phyloP scores from a whole-genome alignment of 2,329 filamentous ascomycete genomes.

The Fusarium cicatricum region DNA sequence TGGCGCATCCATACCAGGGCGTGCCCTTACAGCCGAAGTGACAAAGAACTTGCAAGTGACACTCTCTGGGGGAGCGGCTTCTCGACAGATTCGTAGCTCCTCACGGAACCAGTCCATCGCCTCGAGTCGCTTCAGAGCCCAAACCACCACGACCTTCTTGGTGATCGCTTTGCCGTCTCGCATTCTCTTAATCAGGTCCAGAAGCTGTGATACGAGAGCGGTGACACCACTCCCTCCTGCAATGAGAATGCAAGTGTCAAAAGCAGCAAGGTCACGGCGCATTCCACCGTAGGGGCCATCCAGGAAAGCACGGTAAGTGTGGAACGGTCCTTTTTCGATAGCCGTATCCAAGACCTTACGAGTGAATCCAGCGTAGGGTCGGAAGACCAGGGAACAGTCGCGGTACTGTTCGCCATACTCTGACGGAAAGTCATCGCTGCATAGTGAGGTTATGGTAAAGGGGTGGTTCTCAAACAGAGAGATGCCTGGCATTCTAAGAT shows the following conservation, averaged over 20 bases:
- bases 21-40: constrained; percentile 67
- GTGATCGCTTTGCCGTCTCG: constrained; percentile 94
- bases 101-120: constrained; percentile 98
- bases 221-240: constrained; percentile 96
- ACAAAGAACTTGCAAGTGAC: constrained; percentile 96
- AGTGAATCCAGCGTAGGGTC: constrained; percentile 91
- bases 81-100: constrained; percentile 89
- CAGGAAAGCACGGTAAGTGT: constrained; percentile 90
- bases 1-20: constrained; percentile 50
- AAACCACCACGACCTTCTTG: constrained; percentile 89
- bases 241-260: constrained; percentile 92
- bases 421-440: constrained; percentile 91
- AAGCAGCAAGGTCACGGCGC: constrained; percentile 87
- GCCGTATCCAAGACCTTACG: constrained; percentile 83
- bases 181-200: constrained; percentile 97
- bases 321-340: constrained; percentile 85
- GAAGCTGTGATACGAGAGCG: constrained; percentile 86
- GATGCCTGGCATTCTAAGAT: constrained; percentile 92
- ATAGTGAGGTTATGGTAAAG: constrained; percentile 92
- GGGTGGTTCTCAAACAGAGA: constrained; percentile 92
- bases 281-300: constrained; percentile 97
- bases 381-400: constrained; percentile 90
- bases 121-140: constrained; percentile 89
- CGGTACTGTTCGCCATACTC: constrained; percentile 88
- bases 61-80: constrained; percentile 85